Evolutionary conservation across 2,329 filamentous ascomycete species (phyloP).

Genomic region (Diatrype stigma): DNA sequence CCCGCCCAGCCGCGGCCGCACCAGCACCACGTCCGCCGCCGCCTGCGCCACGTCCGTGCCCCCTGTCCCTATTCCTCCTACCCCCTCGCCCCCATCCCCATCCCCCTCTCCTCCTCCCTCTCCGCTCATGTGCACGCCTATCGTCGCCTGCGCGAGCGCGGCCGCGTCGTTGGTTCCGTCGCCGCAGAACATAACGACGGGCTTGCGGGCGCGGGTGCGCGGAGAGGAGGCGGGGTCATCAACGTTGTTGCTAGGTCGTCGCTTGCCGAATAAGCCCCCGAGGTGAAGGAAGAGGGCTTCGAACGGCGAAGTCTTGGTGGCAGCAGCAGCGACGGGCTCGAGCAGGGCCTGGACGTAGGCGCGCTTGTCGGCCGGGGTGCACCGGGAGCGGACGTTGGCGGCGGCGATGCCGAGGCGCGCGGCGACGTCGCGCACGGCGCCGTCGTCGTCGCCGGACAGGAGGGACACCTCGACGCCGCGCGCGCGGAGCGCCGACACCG

Average conservation of each 20-base stretch:
- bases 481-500: slow-evolving; percentile 32
- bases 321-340: not conserved
- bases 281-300: not conserved
- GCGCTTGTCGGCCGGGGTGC: slow-evolving; percentile 42
- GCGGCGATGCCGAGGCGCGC: slow-evolving; percentile 34
- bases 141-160: slow-evolving; percentile 64
- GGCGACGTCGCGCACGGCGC: slow-evolving; percentile 40
- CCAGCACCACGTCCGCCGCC: slow-evolving; percentile 66
- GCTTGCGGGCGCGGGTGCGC: no score
- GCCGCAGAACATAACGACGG: slow-evolving; percentile 63
- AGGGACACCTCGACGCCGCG: slow-evolving; percentile 42
- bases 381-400: slow-evolving; percentile 36
- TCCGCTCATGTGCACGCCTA: slow-evolving; percentile 67
- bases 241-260: no score
- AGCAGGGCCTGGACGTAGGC: slow-evolving; percentile 39
- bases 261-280: no score
- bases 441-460: slow-evolving; percentile 50
- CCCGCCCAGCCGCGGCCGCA: slow-evolving; percentile 51
- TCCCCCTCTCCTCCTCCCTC: no score
- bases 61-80: no score
- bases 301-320: no score
- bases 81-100: no score
- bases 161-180: slow-evolving; percentile 78
- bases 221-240: no score
- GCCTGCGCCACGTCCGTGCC: slow-evolving; percentile 61